Percentiles rank a stretch among this genome's conserved stretches.
These are phyloP conservation scores for Eimeria nieschulzi DNA, from an alignment of 169 alveolate species.

Conservation along the genomic window DNA sequence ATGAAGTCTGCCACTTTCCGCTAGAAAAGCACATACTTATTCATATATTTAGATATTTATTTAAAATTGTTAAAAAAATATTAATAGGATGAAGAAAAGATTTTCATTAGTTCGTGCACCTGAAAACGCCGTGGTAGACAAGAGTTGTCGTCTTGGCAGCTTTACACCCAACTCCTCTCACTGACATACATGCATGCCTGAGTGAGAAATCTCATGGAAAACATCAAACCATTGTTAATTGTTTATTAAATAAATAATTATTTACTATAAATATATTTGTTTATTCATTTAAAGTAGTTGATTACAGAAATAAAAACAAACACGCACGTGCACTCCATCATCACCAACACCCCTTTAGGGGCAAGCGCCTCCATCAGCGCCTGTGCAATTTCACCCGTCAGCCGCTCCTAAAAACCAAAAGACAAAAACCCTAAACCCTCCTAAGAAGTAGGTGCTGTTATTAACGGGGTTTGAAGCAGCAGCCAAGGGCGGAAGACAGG, in stretches of 20 bases:
- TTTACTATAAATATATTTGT: too few relatives aligned
- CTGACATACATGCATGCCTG: background rate
- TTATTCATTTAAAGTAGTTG: too few relatives aligned
- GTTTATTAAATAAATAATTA: too few relatives aligned
- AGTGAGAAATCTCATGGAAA: background rate
- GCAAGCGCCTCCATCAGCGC: background rate
- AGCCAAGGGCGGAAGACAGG: background rate
- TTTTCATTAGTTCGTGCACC: background rate
- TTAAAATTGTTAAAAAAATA: too few relatives aligned
- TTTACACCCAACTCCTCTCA: background rate
- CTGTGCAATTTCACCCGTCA: conserved; percentile 22
- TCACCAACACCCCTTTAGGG: conserved; percentile 37
- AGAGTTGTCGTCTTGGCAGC: background rate
- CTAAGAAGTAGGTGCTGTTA: background rate
- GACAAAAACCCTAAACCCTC: background rate
- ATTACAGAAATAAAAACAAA: too few relatives aligned
- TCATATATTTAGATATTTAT: background rate
- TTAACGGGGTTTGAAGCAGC: background rate
- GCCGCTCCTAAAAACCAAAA: conserved; percentile 19
- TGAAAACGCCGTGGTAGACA: background rate
- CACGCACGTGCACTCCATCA: conserved; percentile 11
- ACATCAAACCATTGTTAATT: too few relatives aligned
- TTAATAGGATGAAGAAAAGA: too few relatives aligned
- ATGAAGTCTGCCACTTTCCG: too few relatives aligned
- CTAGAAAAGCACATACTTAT: background rate